Base-by-base conservation (phyloP, 1,139 yeast species). In the Geotrichum cucujoidarum region DNA sequence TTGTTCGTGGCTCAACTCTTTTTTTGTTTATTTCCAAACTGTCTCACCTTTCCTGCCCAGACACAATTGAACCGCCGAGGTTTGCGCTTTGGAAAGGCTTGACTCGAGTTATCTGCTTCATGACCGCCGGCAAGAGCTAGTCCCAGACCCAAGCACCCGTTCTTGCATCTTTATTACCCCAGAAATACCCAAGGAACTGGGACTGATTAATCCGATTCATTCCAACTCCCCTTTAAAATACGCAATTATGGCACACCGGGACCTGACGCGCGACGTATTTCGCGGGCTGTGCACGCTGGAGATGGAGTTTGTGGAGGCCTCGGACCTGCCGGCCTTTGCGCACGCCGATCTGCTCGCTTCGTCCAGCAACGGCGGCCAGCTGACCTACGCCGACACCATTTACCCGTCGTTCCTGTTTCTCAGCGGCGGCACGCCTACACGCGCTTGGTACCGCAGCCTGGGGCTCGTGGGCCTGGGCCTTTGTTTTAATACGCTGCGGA, bases 371-470 rank as follows among this genome's bases (percentile, higher is more conserved):
- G 58, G 55, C 22, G 58, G 57, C 43, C 45, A 54, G 17, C 50
- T 67, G 40, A 59, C 62, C 20, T 65, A 64, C 51, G 69, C 69
- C 18, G 71, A 66, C 52, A 65, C 71, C 2, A 60, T 68, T n/a
- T 63, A 66, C 54, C 72, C 72, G 5, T 57, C 66, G 31, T 65
- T 67, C 49, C 60, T 64, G 18, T 67, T 67, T 45, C 53, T 68
- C 30, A 54, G 65, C 3, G 71, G 72, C 14, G 57, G 66, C 63
- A 53, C 60, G 11, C 47, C 56, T 3, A 55, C 56, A 21, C 22
- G 43, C 11, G 56, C 63, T 0, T 43, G 57, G 43, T 46, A 48
- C 27, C 55, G 61, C 33, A 57, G 62, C 22, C 52, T 61, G 6
- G 57, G 60, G 14, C 48, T 63, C 13, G 54, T 68, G 14, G 72